Evolutionary conservation across 768 basidiomycete genomes (phyloP).

Genomic region (Sporobolomyces roseus): DNA sequence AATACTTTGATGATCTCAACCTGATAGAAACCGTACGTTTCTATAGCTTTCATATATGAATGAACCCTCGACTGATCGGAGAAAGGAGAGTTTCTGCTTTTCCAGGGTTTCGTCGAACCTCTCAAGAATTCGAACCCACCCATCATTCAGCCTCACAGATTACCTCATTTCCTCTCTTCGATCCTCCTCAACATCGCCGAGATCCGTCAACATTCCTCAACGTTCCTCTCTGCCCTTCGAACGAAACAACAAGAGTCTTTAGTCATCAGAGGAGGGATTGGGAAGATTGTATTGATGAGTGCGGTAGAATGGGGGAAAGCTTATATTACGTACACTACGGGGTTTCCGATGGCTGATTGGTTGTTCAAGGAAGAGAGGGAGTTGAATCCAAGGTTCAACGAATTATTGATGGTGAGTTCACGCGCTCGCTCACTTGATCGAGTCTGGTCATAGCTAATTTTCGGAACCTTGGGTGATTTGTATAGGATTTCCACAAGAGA

Average conservation of each 20-base stretch:
- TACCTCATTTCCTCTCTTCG: constrained; percentile 81
- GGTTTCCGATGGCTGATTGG: constrained; percentile 70
- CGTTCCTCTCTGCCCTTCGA: constrained; percentile 77
- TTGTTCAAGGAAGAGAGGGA: constrained; percentile 81
- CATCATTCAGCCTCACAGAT: constrained; percentile 58
- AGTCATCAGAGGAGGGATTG: constrained; percentile 69
- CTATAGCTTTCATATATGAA: constrained; percentile 22
- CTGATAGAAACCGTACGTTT: constrained; percentile 65
- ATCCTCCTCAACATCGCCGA: constrained; percentile 86
- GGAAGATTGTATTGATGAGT: constrained; percentile 80
- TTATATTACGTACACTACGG: constrained; percentile 66
- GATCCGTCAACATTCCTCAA: constrained; percentile 74
- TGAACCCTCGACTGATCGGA: too few species aligned
- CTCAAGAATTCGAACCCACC: constrained; percentile 69
- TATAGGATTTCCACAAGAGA: constrained; percentile 28
- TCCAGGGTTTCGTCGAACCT: constrained; percentile 70
- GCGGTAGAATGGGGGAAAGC: constrained; percentile 81
- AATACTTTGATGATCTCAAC: constrained; percentile 82
- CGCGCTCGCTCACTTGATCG: too few species aligned
- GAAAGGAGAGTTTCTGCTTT: too few species aligned
- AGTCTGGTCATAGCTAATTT: too few species aligned
- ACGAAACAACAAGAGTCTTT: constrained; percentile 80
- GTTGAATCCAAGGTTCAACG: constrained; percentile 69
- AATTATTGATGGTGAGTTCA: constrained; percentile 74
- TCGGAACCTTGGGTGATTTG: not conserved